Conservation (phyloP, 768 basidiomycete genomes). For the Termitomyces sp. region DNA sequence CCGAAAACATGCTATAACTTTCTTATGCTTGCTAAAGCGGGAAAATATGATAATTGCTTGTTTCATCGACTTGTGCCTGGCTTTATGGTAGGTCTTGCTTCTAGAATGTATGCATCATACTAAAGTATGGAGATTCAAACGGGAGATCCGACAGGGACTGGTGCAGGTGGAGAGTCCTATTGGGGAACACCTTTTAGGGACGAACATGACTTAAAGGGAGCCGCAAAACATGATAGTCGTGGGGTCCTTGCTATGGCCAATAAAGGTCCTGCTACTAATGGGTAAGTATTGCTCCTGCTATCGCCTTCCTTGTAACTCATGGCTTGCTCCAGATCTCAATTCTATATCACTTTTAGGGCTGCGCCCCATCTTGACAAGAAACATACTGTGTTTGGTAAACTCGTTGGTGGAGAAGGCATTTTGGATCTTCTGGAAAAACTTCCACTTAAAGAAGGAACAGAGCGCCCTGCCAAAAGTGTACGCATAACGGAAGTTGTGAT, state of each 20-base stretch:
- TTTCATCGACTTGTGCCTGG: conserved; percentile 94
- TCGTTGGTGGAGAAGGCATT: conserved; percentile 94
- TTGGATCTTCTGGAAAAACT: conserved; percentile 80
- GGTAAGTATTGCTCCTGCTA: conserved; percentile 35
- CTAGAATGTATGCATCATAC: background rate
- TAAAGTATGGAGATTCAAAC: conserved; percentile 77
- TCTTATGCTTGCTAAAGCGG: conserved; percentile 84
- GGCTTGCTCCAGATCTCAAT: conserved; percentile 66
- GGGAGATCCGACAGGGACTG: conserved; percentile 96
- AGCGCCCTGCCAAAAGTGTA: conserved; percentile 82
- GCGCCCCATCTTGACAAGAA: conserved; percentile 88
- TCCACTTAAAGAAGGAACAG: conserved; percentile 78
- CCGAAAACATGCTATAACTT: conserved; percentile 99
- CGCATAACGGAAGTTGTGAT: conserved; percentile 84
- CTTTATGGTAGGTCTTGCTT: conserved; percentile 70
- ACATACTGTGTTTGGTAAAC: conserved; percentile 95
- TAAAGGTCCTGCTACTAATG: conserved; percentile 87
- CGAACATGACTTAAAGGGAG: conserved; percentile 85
- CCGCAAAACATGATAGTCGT: conserved; percentile 81
- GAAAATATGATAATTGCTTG: conserved; percentile 85
- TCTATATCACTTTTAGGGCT: conserved; percentile 85
- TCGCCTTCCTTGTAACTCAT: background rate
- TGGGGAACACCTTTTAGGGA: conserved; percentile 98
- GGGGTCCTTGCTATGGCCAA: conserved; percentile 96
- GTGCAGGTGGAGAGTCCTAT: conserved; percentile 85